Evolutionary conservation across 495 filamentous ascomycete species (phyloP), one percentile per base, ranked within the genome.

Genomic region (Aspergillus ostianus): DNA sequence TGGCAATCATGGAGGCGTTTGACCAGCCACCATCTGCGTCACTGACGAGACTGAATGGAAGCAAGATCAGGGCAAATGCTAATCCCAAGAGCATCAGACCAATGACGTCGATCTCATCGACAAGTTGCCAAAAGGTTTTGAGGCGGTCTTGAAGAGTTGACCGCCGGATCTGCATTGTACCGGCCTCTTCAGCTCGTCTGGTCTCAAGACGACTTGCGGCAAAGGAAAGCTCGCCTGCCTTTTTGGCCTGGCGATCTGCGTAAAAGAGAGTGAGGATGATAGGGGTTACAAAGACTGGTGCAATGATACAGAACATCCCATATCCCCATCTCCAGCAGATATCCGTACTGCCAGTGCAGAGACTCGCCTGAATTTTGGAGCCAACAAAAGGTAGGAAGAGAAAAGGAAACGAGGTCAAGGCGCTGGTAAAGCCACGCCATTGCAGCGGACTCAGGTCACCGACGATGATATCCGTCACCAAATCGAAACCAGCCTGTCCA

Each of bases 241-340:
- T 72, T 53, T 74, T 73, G 21, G 85, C 86, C 63, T 86, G 85
- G 53, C 66, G 71, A 48, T 79, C 70, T 64, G 85, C 81, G 57
- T 68, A 57, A 52, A 69, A 72, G 36, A 85, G 80, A 12, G 84
- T 66, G 27, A 51, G 56, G 36, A 67, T 56, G 2, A 84, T 63
- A 12, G 83, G 83, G 13, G 72, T 44, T 58, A 76, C 79, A 51
- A 82, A 67, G 53, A 78, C 57, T 2, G 82, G 83, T 12, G 76
- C 76, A 60, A 85, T 73, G 65, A 87, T 84, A 53, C 77, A 67
- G 59, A 85, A 86, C 41, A 76, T 73, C 44, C 82, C 83, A 62
- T 79, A 84, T 20, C 73, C 80, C 85, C 84, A 87, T 56, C 82
- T 72, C 73, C 77, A 87, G 76, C 82, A 41, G 76, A 77, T 13